These are phyloP conservation scores for Periglandula ipomoeae DNA, from an alignment of 2,329 filamentous ascomycete species.

Conservation along the genomic window DNA sequence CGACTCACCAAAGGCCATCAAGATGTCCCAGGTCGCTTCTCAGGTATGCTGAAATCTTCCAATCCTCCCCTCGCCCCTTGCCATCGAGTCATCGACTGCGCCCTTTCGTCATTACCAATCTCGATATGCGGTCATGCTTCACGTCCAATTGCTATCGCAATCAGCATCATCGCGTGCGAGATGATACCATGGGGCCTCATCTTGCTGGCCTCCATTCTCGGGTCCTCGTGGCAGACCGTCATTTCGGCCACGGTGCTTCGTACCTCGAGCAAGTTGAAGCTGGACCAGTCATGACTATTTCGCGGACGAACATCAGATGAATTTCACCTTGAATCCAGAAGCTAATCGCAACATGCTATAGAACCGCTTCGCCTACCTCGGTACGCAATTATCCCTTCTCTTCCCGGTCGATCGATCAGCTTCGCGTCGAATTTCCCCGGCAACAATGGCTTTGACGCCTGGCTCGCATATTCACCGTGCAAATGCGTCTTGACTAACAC, in stretches of 20 bases:
- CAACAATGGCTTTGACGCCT: not conserved
- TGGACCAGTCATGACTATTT: not conserved
- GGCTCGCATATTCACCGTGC: no score
- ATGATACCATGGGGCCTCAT: no score
- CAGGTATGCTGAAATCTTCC: slow-evolving; percentile 38
- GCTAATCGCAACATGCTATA: slow-evolving; percentile 26
- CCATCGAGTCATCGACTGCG: not conserved
- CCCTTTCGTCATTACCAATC: not conserved
- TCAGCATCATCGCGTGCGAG: no score
- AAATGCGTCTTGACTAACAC: slow-evolving; percentile 8
- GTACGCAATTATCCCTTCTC: slow-evolving; percentile 46
- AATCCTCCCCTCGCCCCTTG: not conserved
- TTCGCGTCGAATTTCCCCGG: not conserved
- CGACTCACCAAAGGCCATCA: slow-evolving; percentile 30
- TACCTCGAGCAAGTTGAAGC: not conserved
- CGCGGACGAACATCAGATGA: not conserved
- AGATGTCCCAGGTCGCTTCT: slow-evolving; percentile 50
- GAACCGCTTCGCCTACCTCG: slow-evolving; percentile 98
- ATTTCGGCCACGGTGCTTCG: not conserved
- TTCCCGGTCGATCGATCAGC: slow-evolving; percentile 12
- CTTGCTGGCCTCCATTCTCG: not conserved
- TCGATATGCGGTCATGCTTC: not conserved
- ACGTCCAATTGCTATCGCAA: not conserved
- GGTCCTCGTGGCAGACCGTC: not conserved
- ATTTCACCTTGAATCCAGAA: not conserved